Evolutionary conservation across 352 stramenopile genomes (phyloP).

Genomic region (Globisporangium echinulatum): DNA sequence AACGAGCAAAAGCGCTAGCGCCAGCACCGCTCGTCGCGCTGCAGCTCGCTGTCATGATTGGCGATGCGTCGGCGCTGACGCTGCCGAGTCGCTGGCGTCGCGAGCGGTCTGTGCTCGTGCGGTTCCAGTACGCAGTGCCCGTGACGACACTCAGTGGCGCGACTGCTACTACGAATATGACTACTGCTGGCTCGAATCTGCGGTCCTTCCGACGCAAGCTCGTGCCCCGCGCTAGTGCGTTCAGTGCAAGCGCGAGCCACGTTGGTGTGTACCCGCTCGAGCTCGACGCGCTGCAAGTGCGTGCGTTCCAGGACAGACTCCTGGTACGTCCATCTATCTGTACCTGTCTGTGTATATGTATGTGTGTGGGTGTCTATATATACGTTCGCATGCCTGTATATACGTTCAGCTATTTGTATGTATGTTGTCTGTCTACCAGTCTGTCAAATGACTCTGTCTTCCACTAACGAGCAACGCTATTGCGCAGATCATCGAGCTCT

Average conservation of each 20-base stretch:
- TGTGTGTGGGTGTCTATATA: background rate
- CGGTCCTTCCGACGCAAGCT: constrained; percentile 26
- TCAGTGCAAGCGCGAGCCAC: constrained; percentile 5
- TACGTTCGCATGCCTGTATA: no score
- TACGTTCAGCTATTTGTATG: no score
- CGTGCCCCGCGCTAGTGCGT: background rate
- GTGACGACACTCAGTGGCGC: background rate
- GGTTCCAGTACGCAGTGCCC: constrained; percentile 11
- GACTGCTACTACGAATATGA: background rate
- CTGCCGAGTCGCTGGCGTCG: background rate
- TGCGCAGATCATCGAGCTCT: constrained; percentile 35
- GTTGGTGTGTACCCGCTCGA: constrained; percentile 25
- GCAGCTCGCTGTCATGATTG: constrained; percentile 16
- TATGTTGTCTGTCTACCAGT: no score
- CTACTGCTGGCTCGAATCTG: constrained; percentile 11
- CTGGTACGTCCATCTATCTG: constrained; percentile 22
- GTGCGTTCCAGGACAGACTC: constrained; percentile 17
- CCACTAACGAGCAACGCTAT: no score
- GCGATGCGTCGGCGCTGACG: background rate
- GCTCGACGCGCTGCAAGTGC: constrained; percentile 12
- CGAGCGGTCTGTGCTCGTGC: background rate
- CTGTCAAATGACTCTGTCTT: no score
- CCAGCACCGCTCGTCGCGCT: background rate
- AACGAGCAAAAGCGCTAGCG: background rate
- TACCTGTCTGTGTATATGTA: background rate